Percentiles rank a stretch among this genome's conserved stretches.
phyloP scores from a whole-genome alignment of 2,329 filamentous ascomycete species.

The Colletotrichum horii region DNA sequence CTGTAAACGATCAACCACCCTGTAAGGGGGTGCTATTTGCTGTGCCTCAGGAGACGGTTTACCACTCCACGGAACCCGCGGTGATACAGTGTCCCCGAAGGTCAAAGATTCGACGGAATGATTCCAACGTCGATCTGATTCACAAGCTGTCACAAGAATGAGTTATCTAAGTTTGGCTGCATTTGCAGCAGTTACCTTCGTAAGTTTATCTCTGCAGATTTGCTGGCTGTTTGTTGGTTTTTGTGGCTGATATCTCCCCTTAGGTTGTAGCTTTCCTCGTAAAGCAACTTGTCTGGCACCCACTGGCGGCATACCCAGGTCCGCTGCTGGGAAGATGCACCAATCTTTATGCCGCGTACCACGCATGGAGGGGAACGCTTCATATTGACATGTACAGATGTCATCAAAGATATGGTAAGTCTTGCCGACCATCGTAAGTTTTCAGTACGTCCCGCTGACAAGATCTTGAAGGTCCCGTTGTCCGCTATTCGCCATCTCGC shows the following conservation, averaged over 20 bases:
- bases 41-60: background rate
- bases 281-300: constrained; percentile 1
- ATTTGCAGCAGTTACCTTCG: background rate
- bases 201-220: background rate
- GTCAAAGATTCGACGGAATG: background rate
- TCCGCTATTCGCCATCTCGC: constrained; percentile 35
- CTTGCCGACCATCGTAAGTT: no score
- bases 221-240: background rate
- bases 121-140: background rate
- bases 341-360: constrained; percentile 31
- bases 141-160: background rate
- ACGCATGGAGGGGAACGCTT: constrained; percentile 39
- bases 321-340: background rate
- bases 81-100: background rate
- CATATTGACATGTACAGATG: constrained; percentile 37
- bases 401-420: constrained; percentile 37
- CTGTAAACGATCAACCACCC: background rate
- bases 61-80: background rate
- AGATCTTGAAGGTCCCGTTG: background rate
- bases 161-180: background rate
- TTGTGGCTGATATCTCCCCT: background rate
- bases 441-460: background rate
- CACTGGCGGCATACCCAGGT: background rate
- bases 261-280: background rate
- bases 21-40: background rate